Base-by-base conservation (phyloP, 345 rosid species). In the Sapria himalayana region DNA sequence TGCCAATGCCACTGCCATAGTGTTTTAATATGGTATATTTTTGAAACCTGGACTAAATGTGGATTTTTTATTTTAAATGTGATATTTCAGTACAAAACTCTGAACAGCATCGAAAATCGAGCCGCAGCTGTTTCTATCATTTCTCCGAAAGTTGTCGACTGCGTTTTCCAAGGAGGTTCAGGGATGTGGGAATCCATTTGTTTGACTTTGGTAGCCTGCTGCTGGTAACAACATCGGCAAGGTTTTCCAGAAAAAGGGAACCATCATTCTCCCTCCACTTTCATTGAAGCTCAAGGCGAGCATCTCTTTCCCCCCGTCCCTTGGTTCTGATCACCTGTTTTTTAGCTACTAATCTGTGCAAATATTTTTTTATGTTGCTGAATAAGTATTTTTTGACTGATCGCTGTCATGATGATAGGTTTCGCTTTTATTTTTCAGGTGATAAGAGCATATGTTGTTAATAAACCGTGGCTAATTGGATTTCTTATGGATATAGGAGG, bases 141-240 rank as follows among this genome's bases (percentile, higher is more conserved):
- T n/a, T n/a, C n/a, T n/a, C n/a, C n/a, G n/a, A n/a, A n/a, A n/a
- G n/a, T n/a, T n/a, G n/a, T n/a, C n/a, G n/a, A n/a, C n/a, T n/a
- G n/a, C n/a, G n/a, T n/a, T n/a, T n/a, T n/a, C n/a, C n/a, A n/a
- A 25, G 13, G 29, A 38, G 18, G 29, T 9, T 5, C 33, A 42
- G 51, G 45, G 44, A 75, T 82, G 95, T 82, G 98, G 98, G 93
- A 82, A 31, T 69, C 92, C 39, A 77, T 89, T 48, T 69, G 71
- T 48, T 60, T 82, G 33, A 89, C 98, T 41, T 47, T 89, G 46
- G 92, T 78, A 10, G 98, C 95, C 32, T n/a, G 75, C 98, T 52
- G 95, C 95, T 48, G 98, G 98, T 33, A 89, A 82, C 61, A 89
- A 82, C 37, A 79, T 89, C 52, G 98, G 95, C 48, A 79, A 82